phyloP scores from a whole-genome alignment of 371 early-diverging fungal genomes.

The Phascolomyces articulosus region DNA sequence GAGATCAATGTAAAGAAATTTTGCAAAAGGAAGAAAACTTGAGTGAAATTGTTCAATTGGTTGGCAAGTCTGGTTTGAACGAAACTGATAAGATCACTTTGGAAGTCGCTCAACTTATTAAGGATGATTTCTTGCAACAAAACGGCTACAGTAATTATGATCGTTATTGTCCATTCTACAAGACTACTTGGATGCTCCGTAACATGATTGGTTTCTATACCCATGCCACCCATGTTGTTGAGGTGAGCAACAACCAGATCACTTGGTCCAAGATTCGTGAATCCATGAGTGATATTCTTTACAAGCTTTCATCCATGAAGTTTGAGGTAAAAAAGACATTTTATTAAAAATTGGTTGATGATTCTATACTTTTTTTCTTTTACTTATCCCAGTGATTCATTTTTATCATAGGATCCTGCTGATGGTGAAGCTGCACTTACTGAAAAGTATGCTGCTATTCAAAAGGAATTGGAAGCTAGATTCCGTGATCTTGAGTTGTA shows the following conservation, averaged over 20 bases:
- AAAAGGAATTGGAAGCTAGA: constrained; percentile 96
- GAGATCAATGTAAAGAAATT: constrained; percentile 98
- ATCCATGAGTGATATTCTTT: constrained; percentile 90
- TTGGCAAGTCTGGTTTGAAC: constrained; percentile 98
- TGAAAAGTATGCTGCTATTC: constrained; percentile 84
- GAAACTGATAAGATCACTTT: constrained; percentile 99
- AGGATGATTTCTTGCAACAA: constrained; percentile 99
- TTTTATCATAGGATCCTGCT: constrained; percentile 93
- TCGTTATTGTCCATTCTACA: constrained; percentile 99
- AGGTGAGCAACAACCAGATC: constrained; percentile 85
- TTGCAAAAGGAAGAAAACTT: constrained; percentile 99
- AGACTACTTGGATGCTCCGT: constrained; percentile 98
- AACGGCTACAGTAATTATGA: constrained; percentile 99
- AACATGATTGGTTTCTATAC: constrained; percentile 98
- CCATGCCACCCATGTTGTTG: constrained; percentile 92
- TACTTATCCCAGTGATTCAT: no score
- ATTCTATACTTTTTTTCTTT: neutral
- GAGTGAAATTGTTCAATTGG: constrained; percentile 99
- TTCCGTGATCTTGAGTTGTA: constrained; percentile 72
- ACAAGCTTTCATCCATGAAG: constrained; percentile 99
- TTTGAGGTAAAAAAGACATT: constrained; percentile 74
- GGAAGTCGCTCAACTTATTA: constrained; percentile 98
- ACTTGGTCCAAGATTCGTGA: constrained; percentile 98
- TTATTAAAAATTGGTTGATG: no score
- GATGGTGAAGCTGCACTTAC: constrained; percentile 90